Evolutionary conservation across 108 stramenopile genomes (phyloP), one percentile per base, ranked within the genome.

Genomic region (Nitzschia palea): DNA sequence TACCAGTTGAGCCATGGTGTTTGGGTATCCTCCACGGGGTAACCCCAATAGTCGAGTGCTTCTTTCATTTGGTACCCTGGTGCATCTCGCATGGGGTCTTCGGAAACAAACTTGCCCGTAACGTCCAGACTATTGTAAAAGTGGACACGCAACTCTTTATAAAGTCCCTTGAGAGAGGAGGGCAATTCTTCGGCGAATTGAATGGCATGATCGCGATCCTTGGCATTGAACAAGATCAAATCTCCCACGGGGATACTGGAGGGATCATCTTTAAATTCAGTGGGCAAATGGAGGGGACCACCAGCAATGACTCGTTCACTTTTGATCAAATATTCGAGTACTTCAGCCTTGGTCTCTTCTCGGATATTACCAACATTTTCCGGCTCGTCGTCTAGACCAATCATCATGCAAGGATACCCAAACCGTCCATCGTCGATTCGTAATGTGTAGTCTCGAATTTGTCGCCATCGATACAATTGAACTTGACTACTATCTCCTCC

Each of bases 1-100:
- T 82, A 92, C 83, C 85, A 90, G 55, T 93, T 93, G 63, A 90
- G 68, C 88, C 88, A 90, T 27, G 77, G 87, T 10, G 91, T 93
- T 68, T 90, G 80, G 23, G 83, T 67, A 53, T 93, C 91, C 29
- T 72, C 84, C 29, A 82, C 81, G 18, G 91, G 91, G 71, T 93
- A 93, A 26, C 91, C 91, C 88, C 85, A 88, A 55, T 79, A 55
- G 56, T 85, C 85, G 83, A 93, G 68, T 3, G 86, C 88, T 70
- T 89, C 87, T 74, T 90, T 86, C 90, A 91, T 91, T 64, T 89
- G 80, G 37, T 78, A 77, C 22, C 64, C 62, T 8, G 73, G 77
- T 9, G 77, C 71, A 68, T 86, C 84, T 40, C 80, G 64, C 12
- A 83, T 44, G 2, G 85, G 82, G 73, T 89, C 88, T 58, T 85